Base-by-base conservation (phyloP, 2,329 filamentous ascomycete genomes). In the Scleromitrula shiraiana region DNA sequence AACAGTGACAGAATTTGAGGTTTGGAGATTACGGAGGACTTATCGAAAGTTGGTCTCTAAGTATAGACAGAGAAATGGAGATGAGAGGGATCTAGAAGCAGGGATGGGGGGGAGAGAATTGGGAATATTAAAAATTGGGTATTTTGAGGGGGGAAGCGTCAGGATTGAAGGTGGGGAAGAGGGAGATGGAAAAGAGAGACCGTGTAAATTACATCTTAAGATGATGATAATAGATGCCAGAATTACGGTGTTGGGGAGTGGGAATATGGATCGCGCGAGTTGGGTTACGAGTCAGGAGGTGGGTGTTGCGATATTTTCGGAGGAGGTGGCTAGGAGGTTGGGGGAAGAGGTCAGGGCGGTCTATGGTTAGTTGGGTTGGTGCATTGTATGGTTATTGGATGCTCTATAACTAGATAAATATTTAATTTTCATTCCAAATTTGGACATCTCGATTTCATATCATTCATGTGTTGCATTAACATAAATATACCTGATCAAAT, bases 241-340 rank as follows among this genome's bases (percentile, higher is more conserved):
- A 52, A 78, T 80, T 17, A 70, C 82, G 1, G 72, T 93, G 1
- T 67, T 93, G 2, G 88, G 88, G 0, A 90, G 85, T 15, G 87
- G 86, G 1, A 94, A 94, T 62, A 79, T 90, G 73, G 88, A 94
- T 66, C 76, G 87, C 1, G 86, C 88, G 7, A 90, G 85, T 62
- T 93, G 85, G 85, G 90, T 79, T 65, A 93, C 88, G 5, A 90
- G 85, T 63, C 88, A 93, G 65, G 88, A 94, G 66, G 68, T 93
- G 19, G 87, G 87, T 1, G 70, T 93, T 24, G 73, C 73, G 1
- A 70, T 80, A 36, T 72, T 74, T 43, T 69, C 67, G 4, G 56
- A 46, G 7, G 62, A 63, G 0, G 56, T 75, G 30, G 69, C 70
- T 9, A 49, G 22, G 9, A 32, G 41, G 8, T 47, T 61, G 9